phyloP scores from a whole-genome alignment of 2,329 filamentous ascomycete species.

The Monosporascus sp. region DNA sequence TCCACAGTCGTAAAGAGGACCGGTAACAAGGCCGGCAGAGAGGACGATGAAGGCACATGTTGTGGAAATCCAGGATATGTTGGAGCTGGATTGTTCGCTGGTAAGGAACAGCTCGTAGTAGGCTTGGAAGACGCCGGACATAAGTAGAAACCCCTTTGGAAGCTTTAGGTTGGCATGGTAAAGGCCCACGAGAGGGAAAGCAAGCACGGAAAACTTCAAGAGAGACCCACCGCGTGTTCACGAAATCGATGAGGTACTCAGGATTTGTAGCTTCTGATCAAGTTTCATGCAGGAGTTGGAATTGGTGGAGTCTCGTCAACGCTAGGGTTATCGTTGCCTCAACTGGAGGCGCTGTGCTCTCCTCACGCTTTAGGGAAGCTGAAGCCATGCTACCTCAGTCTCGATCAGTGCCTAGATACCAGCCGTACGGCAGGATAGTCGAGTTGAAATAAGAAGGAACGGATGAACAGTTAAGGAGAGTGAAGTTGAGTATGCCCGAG shows the following conservation, averaged over 20 bases:
- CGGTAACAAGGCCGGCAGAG: constrained; percentile 7
- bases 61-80: constrained; percentile 18
- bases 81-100: constrained; percentile 5
- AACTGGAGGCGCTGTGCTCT: no score
- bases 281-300: no score
- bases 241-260: constrained; percentile 11
- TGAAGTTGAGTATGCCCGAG: no score
- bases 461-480: no score
- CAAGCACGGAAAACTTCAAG: background rate
- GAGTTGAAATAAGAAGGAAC: no score
- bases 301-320: no score
- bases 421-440: no score
- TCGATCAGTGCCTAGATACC: no score
- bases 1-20: constrained; percentile 15
- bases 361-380: no score
- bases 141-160: constrained; percentile 12
- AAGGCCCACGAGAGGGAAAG: background rate
- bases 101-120: constrained; percentile 12
- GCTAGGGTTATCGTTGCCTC: no score
- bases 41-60: constrained; percentile 15
- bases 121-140: constrained; percentile 18
- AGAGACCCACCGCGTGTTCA: constrained; percentile 14
- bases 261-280: constrained; percentile 11
- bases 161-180: no score
- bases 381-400: no score